Base-by-base conservation (phyloP, 345 rosid species). In the Abelmoschus esculentus region DNA sequence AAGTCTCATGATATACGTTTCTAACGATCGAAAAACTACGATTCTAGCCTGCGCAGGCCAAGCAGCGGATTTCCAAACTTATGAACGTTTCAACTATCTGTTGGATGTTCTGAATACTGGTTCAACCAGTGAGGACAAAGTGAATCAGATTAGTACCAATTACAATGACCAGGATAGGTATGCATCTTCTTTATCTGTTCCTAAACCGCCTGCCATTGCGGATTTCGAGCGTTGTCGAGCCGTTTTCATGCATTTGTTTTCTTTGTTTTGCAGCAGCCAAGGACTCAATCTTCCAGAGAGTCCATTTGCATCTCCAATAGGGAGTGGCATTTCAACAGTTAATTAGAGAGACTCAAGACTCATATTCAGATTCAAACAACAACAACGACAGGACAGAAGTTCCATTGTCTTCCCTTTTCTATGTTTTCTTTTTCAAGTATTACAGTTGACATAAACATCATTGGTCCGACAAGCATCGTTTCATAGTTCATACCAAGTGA, bases 221-320 rank as follows among this genome's bases (percentile, higher is more conserved):
- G 3, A 67, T 15, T 47, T 55, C 11, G 44, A 40, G 12, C 11
- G 3, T 52, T 15, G 61, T 55, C 11, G 44, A 40, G 12, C 44
- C 11, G 11, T 40, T 40, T 40, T 40, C 66, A 49, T 49, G 15
- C 15, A 49, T 13, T 4, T 49, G 53, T 15, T 13, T 46, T 46
- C 17, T 14, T 49, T 49, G n/a, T 49, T 49, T 49, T 49, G 77
- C 74, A 50, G 88, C 82, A 84, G 77, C 78, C 87, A 84, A 72
- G 91, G 85, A 74, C 69, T 84, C 34, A 77, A 88, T 70, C 91
- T 91, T 75, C 99, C 99, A 0, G 96, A 95, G 72, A 91, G 96
- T 83, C 96, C 97, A 1, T 95, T 95, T 77, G 87, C 97, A 53
- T 72, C 88, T 69, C 70, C 81, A 13, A 74, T 78, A 28, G 82